Evolutionary conservation across 371 early-diverging fungal genomes (phyloP).

Genomic region (Thermomucor indicae-seudaticae): DNA sequence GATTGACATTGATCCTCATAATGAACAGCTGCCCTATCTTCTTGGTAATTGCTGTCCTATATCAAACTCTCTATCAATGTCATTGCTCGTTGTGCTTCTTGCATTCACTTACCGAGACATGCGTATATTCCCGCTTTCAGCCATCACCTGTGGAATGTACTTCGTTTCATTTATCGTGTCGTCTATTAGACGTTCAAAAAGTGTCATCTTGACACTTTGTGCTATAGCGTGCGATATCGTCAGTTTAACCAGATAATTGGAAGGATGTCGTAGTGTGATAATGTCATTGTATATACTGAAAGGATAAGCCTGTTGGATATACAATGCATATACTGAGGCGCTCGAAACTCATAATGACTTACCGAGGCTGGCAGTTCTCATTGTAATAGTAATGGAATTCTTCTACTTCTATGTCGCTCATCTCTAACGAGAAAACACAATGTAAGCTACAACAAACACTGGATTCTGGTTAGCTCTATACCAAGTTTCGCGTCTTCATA

Average conservation of each 20-base stretch:
- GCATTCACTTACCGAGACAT: constrained; percentile 52
- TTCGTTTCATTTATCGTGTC: constrained; percentile 82
- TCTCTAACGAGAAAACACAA: constrained; percentile 23
- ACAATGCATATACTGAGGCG: background rate
- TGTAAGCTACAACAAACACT: background rate
- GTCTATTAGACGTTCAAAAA: constrained; percentile 79
- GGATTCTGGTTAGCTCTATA: constrained; percentile 9
- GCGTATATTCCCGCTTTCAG: constrained; percentile 75
- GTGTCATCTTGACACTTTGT: constrained; percentile 83
- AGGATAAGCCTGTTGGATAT: too few relatives aligned
- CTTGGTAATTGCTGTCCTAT: constrained; percentile 57
- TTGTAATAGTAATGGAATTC: constrained; percentile 91
- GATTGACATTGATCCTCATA: constrained; percentile 85
- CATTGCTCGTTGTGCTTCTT: background rate
- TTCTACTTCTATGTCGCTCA: constrained; percentile 81
- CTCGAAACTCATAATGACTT: constrained; percentile 10
- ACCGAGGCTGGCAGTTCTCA: constrained; percentile 64
- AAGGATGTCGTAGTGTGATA: constrained; percentile 48
- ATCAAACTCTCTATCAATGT: background rate
- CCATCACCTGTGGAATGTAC: constrained; percentile 81
- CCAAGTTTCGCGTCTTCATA: constrained; percentile 73
- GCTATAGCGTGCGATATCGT: constrained; percentile 84
- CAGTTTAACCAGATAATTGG: constrained; percentile 56
- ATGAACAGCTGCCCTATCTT: constrained; percentile 75
- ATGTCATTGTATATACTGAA: constrained; percentile 54